These are phyloP conservation scores for Cladosporium sp. DNA, from an alignment of 2,329 filamentous ascomycete genomes.

Conservation along the genomic window DNA sequence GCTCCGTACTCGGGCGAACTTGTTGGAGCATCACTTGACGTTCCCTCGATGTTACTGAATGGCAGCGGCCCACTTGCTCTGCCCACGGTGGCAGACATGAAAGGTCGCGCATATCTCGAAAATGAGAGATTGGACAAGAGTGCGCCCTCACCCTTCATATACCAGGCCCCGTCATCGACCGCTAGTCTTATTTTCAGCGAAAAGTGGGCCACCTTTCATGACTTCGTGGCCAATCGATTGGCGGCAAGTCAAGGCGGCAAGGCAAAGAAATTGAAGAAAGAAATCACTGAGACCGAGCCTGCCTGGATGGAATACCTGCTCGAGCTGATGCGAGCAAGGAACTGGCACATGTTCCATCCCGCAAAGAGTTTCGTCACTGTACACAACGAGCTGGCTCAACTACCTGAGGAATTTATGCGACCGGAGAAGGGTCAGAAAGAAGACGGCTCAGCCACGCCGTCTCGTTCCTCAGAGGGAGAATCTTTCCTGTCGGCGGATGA, in stretches of 20 bases:
- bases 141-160: conserved; percentile 66
- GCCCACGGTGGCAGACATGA: conserved; percentile 43
- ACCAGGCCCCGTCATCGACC: conserved; percentile 81
- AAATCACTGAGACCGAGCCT: conserved; percentile 67
- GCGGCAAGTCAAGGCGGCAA: conserved; percentile 35
- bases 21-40: conserved; percentile 76
- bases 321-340: conserved; percentile 71
- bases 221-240: conserved; percentile 69
- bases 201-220: conserved; percentile 83
- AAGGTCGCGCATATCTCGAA: conserved; percentile 26
- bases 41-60: conserved; percentile 65
- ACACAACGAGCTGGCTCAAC: conserved; percentile 71
- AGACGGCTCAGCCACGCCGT: conserved; percentile 21
- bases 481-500: conserved; percentile 39
- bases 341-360: conserved; percentile 80
- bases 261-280: conserved; percentile 45
- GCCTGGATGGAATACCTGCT: conserved; percentile 78
- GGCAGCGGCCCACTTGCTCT: conserved; percentile 57
- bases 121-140: conserved; percentile 25
- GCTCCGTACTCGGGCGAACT: conserved; percentile 56
- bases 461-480: conserved; percentile 29
- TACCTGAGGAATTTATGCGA: conserved; percentile 65
- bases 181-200: conserved; percentile 80
- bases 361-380: conserved; percentile 65
- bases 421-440: conserved; percentile 13